Percentiles rank a stretch among this genome's conserved stretches.
Evolutionary conservation across 805 yeast genomes (phyloP).

Genomic region (Myxozyma neglecta): DNA sequence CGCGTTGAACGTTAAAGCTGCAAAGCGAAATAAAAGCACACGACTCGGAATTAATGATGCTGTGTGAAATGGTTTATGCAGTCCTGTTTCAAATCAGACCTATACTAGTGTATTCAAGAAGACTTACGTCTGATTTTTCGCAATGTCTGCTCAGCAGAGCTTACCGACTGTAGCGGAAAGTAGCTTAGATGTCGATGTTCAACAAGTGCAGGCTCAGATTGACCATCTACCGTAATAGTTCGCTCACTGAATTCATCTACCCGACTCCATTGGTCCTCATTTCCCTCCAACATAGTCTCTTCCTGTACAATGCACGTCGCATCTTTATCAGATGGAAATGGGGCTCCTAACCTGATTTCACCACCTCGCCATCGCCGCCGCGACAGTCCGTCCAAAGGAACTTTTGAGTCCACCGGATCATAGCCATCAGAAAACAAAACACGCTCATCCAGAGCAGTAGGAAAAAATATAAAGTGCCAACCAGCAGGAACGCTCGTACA

Average conservation of each 20-base stretch:
- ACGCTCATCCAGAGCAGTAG: conserved; percentile 5
- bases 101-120: not conserved
- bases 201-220: conserved; percentile 5
- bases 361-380: conserved; percentile 29
- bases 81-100: not conserved
- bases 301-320: conserved; percentile 7
- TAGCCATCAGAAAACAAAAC: conserved; percentile 23
- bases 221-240: not conserved
- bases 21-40: conserved; percentile 44
- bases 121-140: not conserved
- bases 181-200: conserved; percentile 19
- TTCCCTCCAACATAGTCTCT: not conserved
- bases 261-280: not conserved
- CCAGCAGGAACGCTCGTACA: conserved; percentile 12
- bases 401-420: conserved; percentile 5
- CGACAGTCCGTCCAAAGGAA: not conserved
- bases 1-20: conserved; percentile 76
- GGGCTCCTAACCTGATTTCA: conserved; percentile 11
- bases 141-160: too few relatives aligned
- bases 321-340: conserved; percentile 3
- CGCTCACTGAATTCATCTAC: conserved; percentile 10
- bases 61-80: not conserved
- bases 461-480: conserved; percentile 30
- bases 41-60: conserved; percentile 22
- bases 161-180: not conserved